Percentiles rank a stretch among this genome's conserved stretches.
phyloP scores from a whole-genome alignment of 208 protist genomes.

The Crithidia acanthocephali region DNA sequence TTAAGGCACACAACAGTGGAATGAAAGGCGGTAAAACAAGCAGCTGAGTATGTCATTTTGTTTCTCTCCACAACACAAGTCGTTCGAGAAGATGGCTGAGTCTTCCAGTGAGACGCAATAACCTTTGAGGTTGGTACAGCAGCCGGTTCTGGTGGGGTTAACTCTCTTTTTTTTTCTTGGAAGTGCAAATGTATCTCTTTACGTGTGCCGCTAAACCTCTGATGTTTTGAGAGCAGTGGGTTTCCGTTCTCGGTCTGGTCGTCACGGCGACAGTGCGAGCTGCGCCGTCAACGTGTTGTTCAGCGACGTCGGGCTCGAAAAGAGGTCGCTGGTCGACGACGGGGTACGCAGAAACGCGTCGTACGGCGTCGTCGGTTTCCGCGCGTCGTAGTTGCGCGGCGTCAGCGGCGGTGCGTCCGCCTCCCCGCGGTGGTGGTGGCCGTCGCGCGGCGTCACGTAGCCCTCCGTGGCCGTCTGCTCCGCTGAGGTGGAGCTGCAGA shows the following conservation, averaged over 20 bases:
- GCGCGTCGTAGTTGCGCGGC: constrained; percentile 32
- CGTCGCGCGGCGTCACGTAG: constrained; percentile 14
- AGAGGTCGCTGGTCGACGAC: constrained; percentile 29
- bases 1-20: too few relatives aligned
- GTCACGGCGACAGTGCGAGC: constrained; percentile 9
- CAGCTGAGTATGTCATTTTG: too few relatives aligned
- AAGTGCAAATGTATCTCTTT: too few relatives aligned
- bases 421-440: neutral
- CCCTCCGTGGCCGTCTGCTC: constrained; percentile 14
- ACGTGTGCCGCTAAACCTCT: too few relatives aligned
- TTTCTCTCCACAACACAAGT: too few relatives aligned
- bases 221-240: too few relatives aligned
- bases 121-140: too few relatives aligned
- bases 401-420: constrained; percentile 19
- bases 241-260: neutral
- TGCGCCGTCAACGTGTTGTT: constrained; percentile 2
- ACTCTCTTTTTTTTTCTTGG: neutral
- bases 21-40: too few relatives aligned
- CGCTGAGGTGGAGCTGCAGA: constrained; percentile 16
- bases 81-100: too few relatives aligned
- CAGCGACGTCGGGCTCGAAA: constrained; percentile 15
- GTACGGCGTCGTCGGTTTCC: constrained; percentile 13
- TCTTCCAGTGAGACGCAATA: too few relatives aligned
- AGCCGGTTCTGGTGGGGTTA: neutral
- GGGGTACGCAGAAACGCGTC: constrained; percentile 18